Base-by-base conservation (phyloP, 2,329 filamentous ascomycete genomes). In the Pseudonectria foliicola region DNA sequence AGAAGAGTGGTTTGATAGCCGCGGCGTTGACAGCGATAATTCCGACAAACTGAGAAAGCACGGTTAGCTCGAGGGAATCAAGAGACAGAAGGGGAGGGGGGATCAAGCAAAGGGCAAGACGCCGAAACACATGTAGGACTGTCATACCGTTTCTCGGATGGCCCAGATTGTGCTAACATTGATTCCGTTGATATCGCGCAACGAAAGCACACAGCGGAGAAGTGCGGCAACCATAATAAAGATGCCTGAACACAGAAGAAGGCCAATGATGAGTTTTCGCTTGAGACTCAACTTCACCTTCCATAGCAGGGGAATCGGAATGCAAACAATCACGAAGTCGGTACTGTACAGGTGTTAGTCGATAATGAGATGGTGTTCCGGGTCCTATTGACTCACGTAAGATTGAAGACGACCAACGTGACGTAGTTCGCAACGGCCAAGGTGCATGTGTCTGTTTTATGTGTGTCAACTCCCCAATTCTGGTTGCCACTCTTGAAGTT, bases 11-110 rank as follows among this genome's bases (percentile, higher is more conserved):
- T 23, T 62, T 64, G 38, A 67, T 64, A 13, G 54, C 54, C 2
- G 63, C 59, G n/a, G 58, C 53, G 36, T 64, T 66, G 32, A 64
- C 59, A 29, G 60, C 61, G 25, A 68, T 56, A 31, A 66, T 62
- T n/a, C 54, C 63, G 23, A 67, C 57, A 27, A 68, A 66, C 57
- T 63, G 31, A n/a, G n/a, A 10, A 18, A 7, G 27, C 6, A 14
- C 25, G 24, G 30, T 25, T 27, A 27, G 33, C 24, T 21, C 4
- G 6, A 21, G 13, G 25, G 25, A 27, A 27, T 25, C 24, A 12
- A 25, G 24, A 25, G 12, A 12, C 11, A 27, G 25, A n/a, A 13
- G 6, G 10, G 10, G 4, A 26, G 33, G 12, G 6, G 10, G 10
- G 4, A 26, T 30, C 41, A 13, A 38, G 40, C 23, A 18, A 18